Conservation (phyloP, 139 green algal species). For the Haematococcus lacustris region DNA sequence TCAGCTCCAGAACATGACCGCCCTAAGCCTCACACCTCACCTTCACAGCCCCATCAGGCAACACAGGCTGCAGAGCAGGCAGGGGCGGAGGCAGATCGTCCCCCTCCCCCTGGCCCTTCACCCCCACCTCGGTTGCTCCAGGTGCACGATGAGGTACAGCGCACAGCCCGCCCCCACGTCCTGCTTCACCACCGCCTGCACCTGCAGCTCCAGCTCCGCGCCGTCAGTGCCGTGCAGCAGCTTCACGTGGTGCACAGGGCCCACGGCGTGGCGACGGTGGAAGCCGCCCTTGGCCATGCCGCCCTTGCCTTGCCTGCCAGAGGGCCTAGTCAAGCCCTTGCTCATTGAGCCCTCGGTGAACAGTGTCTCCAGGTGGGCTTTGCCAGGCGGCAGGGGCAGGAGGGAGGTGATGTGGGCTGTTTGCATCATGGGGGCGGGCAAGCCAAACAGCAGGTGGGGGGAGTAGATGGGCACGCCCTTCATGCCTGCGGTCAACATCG, state of each 20-base stretch:
- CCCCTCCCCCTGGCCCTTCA: too few species aligned
- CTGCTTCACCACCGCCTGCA: constrained; percentile 1
- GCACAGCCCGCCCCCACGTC: background rate
- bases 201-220: background rate
- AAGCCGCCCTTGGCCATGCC: too few species aligned
- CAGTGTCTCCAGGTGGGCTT: background rate
- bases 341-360: background rate
- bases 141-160: background rate
- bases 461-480: background rate
- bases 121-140: background rate
- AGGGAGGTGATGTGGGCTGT: background rate
- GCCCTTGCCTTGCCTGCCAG: background rate
- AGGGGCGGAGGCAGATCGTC: too few species aligned
- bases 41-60: too few species aligned
- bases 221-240: constrained; percentile 1
- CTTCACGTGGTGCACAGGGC: background rate
- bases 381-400: background rate
- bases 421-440: background rate
- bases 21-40: too few species aligned
- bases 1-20: too few species aligned
- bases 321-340: background rate
- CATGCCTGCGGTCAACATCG: too few species aligned
- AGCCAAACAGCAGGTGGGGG: background rate
- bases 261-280: background rate
- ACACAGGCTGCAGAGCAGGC: too few species aligned